Conservation (phyloP, 176 grass and related monocot genomes). For the Oryza punctata region DNA sequence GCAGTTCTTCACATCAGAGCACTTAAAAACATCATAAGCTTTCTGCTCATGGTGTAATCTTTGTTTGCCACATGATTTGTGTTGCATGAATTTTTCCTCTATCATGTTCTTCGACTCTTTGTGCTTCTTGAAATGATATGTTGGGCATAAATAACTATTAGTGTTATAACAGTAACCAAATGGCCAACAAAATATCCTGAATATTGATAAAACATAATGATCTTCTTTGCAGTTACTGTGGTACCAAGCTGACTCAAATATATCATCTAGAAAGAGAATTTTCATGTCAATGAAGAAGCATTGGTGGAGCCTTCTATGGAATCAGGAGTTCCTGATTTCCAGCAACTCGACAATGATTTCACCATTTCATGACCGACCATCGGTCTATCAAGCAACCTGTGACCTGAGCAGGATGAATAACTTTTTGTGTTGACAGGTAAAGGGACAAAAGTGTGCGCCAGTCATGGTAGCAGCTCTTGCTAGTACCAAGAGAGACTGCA, state of each 20-base stretch:
- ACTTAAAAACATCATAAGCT: background rate
- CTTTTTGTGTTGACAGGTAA: background rate
- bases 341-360: background rate
- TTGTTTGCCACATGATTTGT: background rate
- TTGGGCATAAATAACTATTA: background rate
- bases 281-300: background rate
- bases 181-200: background rate
- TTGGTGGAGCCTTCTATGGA: background rate
- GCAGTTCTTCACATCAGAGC: background rate
- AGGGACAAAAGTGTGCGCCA: background rate
- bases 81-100: background rate
- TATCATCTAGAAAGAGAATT: background rate
- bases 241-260: background rate
- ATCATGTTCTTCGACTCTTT: background rate
- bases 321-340: background rate
- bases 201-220: background rate
- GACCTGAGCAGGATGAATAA: background rate
- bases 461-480: background rate
- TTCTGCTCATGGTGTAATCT: background rate
- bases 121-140: background rate
- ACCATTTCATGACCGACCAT: background rate
- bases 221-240: conserved; percentile 21
- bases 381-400: background rate
- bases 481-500: background rate
- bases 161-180: background rate